Evolutionary conservation across 805 yeast species (phyloP).

Genomic region (Crinitomyces ghanaensis): DNA sequence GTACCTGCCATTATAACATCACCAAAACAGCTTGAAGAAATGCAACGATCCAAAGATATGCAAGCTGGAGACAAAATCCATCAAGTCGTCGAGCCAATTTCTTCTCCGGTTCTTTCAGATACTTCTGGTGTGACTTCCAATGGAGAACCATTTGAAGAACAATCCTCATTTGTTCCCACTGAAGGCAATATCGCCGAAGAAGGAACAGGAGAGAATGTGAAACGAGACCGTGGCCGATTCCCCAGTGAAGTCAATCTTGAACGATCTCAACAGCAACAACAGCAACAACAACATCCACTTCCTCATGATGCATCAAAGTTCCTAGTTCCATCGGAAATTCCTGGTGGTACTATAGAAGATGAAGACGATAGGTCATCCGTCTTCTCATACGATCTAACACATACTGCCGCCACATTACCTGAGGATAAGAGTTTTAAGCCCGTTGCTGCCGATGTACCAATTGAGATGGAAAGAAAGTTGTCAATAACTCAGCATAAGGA

Average conservation of each 20-base stretch:
- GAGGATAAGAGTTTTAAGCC: slow-evolving; percentile 24
- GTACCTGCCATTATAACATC: no score
- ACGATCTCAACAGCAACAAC: slow-evolving; percentile 9
- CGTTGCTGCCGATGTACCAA: slow-evolving; percentile 20
- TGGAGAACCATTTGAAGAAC: slow-evolving; percentile 17
- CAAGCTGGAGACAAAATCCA: slow-evolving; percentile 5
- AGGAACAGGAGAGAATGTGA: slow-evolving; percentile 1
- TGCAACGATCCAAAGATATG: no score
- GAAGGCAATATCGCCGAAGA: slow-evolving; percentile 3
- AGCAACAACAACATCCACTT: slow-evolving; percentile 12
- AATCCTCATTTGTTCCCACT: background rate
- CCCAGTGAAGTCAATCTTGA: slow-evolving; percentile 17
- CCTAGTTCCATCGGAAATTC: slow-evolving; percentile 11
- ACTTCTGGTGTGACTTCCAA: slow-evolving; percentile 19
- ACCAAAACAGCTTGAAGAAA: no score
- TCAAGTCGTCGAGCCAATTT: slow-evolving; percentile 11
- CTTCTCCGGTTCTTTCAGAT: slow-evolving; percentile 16
- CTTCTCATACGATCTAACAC: slow-evolving; percentile 24
- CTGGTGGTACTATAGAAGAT: slow-evolving; percentile 5
- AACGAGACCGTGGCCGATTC: slow-evolving; percentile 15
- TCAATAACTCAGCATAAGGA: slow-evolving; percentile 24
- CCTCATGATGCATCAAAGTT: slow-evolving; percentile 11
- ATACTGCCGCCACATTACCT: slow-evolving; percentile 20
- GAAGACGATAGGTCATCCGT: slow-evolving; percentile 21
- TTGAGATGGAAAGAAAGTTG: slow-evolving; percentile 24